Base-by-base conservation (phyloP, 2,329 filamentous ascomycete species). In the Xylaria sp. region DNA sequence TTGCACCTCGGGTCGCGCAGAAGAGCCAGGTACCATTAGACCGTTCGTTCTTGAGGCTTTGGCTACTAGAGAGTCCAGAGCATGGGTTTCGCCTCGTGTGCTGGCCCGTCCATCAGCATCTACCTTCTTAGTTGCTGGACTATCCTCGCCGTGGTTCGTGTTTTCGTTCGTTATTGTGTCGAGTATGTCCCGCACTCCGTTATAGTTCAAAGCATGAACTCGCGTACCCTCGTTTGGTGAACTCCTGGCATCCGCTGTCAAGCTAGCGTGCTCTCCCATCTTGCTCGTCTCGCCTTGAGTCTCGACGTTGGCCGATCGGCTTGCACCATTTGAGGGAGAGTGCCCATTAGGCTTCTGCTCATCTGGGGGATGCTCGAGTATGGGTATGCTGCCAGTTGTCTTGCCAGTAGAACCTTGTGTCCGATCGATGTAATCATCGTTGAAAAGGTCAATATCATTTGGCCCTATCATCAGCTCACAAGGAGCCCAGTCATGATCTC, bases 401-500 rank as follows among this genome's bases (percentile, higher is more conserved):
- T 67, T 69, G 23, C 23, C 5, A 30, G 64, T 60, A 3, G 66
- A 67, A 10, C 59, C 61, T 55, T 66, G 67, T 35, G 54, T 54
- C 54, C 52, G 66, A 34, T 65, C 66, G 13, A 79, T 71, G 52
- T 77, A 75, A 18, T 78, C 74, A 55, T 83, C 77, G 53, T 76
- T 78, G 63, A 81, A 88, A 1, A 86, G 71, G 42, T 81, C 76
- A 57, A 79, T 73, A 66, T 88, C 84, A 65, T 83, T 77, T 4
- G 80, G 75, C 0, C 80, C 80, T 44, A 85, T 74, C 74, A 87
- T 81, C 64, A 78, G 75, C 52, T 80, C 79, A 68, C 84, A 86
- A 6, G 84, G 84, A 50, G 82, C 80, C 85, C 85, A 88, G 11
- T 83, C 85, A 63, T 86, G 83, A 71, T 95, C 91, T 37, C 91